Percentiles rank a stretch among this genome's conserved stretches.
phyloP scores from a whole-genome alignment of 495 filamentous ascomycete species.

The Podospora appendiculata region DNA sequence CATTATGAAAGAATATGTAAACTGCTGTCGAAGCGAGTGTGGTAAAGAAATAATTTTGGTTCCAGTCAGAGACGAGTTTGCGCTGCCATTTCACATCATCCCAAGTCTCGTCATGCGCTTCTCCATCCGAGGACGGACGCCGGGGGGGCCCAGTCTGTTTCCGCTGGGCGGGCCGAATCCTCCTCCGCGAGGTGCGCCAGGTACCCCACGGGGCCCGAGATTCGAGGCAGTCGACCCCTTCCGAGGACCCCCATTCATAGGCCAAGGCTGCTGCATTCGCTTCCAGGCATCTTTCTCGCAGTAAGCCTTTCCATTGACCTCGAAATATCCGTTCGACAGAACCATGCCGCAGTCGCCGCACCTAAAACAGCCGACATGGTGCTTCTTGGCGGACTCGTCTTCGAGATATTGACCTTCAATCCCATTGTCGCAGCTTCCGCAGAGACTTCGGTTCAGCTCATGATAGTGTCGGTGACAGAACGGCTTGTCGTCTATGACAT shows the following conservation, averaged over 20 bases:
- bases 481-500: conserved; percentile 77
- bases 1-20: no score
- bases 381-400: conserved; percentile 67
- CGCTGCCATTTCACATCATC: conserved; percentile 57
- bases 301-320: conserved; percentile 48
- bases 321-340: conserved; percentile 59
- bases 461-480: conserved; percentile 95
- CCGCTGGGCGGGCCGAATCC: conserved; percentile 6
- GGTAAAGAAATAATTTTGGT: no score
- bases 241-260: conserved; percentile 1
- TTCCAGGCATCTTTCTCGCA: conserved; percentile 82
- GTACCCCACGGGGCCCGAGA: conserved; percentile 2
- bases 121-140: conserved; percentile 44
- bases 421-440: conserved; percentile 67
- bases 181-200: conserved; percentile 8
- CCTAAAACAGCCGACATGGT: conserved; percentile 79
- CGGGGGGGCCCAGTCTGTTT: conserved; percentile 12
- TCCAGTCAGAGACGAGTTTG: not conserved
- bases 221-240: conserved; percentile 4
- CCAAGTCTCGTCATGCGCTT: conserved; percentile 78
- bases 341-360: conserved; percentile 57
- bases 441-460: conserved; percentile 78
- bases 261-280: conserved; percentile 32
- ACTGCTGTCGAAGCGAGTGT: no score
- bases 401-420: conserved; percentile 97